Evolutionary conservation across 768 basidiomycete species (phyloP).

Genomic region (Rhodotorula babjevae): DNA sequence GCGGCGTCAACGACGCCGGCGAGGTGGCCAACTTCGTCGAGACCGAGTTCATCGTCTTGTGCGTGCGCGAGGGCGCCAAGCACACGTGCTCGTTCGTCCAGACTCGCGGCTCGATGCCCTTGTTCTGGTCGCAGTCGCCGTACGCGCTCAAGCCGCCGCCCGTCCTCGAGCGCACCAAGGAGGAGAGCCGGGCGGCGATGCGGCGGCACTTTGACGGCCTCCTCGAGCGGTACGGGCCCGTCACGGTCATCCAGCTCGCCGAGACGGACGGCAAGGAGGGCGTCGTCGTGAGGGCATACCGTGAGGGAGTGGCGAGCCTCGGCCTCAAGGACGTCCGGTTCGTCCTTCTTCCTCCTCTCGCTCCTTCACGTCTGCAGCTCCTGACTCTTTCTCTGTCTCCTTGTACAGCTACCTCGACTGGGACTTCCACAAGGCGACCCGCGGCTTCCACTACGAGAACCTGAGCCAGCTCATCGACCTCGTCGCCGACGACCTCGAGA

Average conservation of each 20-base stretch:
- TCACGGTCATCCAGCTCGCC: slow-evolving; percentile 83
- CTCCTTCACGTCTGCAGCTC: not conserved
- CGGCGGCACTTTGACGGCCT: slow-evolving; percentile 39
- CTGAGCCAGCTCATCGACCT: slow-evolving; percentile 32
- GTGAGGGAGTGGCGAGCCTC: slow-evolving; percentile 60
- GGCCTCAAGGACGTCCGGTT: slow-evolving; percentile 46
- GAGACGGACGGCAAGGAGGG: slow-evolving; percentile 87
- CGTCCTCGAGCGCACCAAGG: slow-evolving; percentile 39
- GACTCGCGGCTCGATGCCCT: slow-evolving; percentile 65
- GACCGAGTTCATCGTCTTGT: slow-evolving; percentile 77
- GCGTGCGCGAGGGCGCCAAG: slow-evolving; percentile 64
- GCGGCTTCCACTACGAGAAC: slow-evolving; percentile 65
- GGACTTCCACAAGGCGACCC: slow-evolving; percentile 50
- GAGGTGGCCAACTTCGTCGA: slow-evolving; percentile 42
- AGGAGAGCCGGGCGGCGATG: slow-evolving; percentile 34
- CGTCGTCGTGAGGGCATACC: slow-evolving; percentile 69
- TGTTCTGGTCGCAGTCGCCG: slow-evolving; percentile 38
- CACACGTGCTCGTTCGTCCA: slow-evolving; percentile 88
- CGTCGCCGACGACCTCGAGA: slow-evolving; percentile 36
- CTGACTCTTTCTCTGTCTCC: not conserved
- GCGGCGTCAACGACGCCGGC: slow-evolving; percentile 74
- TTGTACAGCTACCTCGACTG: slow-evolving; percentile 28
- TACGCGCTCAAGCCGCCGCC: slow-evolving; percentile 43
- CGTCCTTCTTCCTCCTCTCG: slow-evolving; percentile 9
- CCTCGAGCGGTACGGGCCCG: slow-evolving; percentile 31